Base-by-base conservation (phyloP, 2,329 filamentous ascomycete genomes). In the Pleoardoris graminearum region DNA sequence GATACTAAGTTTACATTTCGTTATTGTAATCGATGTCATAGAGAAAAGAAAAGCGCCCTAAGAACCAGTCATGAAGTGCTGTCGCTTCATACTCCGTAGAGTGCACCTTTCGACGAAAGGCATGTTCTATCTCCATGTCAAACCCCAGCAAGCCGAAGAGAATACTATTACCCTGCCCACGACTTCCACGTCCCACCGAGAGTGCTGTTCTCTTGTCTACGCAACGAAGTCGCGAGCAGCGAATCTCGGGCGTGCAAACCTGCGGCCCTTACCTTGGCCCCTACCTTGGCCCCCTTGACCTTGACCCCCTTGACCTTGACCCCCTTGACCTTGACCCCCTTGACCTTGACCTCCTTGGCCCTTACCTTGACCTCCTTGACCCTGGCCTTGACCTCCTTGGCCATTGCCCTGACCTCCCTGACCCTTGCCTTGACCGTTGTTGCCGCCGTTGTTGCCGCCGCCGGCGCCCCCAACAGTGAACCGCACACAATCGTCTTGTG, bases 401-500 rank as follows among this genome's bases (percentile, higher is more conserved):
- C 48, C 27, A 25, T 21, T 17, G 38, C 22, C 59, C 36, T 57
- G 51, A 36, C 52, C 55, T 17, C 52, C 60, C 22, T 62, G 56
- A 22, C 46, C 55, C 16, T 58, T 53, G 41, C 44, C 54, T 23
- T 48, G 29, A 48, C 36, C 50, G 33, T 58, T 39, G 25, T 47
- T 30, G 17, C 23, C 42, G 27, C 50, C 45, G 32, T 51, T 48
- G 36, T 54, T 57, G 33, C 45, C 51, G 10, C 32, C 51, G 19
- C 38, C 53, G 17, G 48, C 49, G 8, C 19, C 50, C 35, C 49
- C 55, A 32, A 82, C 78, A 41, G 72, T 76, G 63, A 82, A 82
- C 53, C 76, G 75, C 19, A 74, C 72, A 59, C 80, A 82, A 57
- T 82, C 80, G 60, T 83, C 80, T 63, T 82, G 80, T 4, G 77